Percentiles rank a stretch among this genome's conserved stretches.
Conservation (phyloP, 192 early-diverging fungal genomes). For the Coemansia sp. region DNA sequence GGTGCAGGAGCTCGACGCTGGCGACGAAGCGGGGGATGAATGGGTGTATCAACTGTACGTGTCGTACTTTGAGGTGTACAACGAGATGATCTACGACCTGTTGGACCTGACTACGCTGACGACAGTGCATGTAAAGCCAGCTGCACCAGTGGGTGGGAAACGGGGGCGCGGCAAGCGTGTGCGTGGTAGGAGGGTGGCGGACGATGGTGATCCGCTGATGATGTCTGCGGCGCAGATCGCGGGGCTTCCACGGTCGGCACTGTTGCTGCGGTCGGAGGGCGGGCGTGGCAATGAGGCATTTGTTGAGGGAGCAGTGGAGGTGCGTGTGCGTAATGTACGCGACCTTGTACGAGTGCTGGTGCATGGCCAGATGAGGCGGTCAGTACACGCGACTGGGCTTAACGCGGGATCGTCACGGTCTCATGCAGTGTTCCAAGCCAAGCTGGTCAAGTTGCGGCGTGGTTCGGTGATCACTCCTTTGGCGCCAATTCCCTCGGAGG, state of each 20-base stretch:
- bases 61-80: slow-evolving; percentile 89
- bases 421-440: slow-evolving; percentile 67
- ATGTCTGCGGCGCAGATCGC: slow-evolving; percentile 36
- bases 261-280: slow-evolving; percentile 37
- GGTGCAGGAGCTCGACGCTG: slow-evolving; percentile 16
- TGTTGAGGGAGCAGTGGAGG: slow-evolving; percentile 60
- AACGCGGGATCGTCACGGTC: slow-evolving; percentile 60
- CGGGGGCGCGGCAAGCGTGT: slow-evolving; percentile 1
- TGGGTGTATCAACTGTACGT: slow-evolving; percentile 83
- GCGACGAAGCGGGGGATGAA: slow-evolving; percentile 7
- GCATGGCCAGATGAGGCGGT: slow-evolving; percentile 58
- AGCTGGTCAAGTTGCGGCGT: slow-evolving; percentile 58
- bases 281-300: slow-evolving; percentile 54
- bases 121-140: slow-evolving; percentile 25
- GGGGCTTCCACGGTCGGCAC: slow-evolving; percentile 15
- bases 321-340: slow-evolving; percentile 55
- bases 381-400: slow-evolving; percentile 57
- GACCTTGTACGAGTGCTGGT: slow-evolving; percentile 60
- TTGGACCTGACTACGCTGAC: slow-evolving; percentile 56
- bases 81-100: slow-evolving; percentile 83
- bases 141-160: background rate
- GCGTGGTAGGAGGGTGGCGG: background rate
- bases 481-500: background rate
- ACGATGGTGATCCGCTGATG: slow-evolving; percentile 13
- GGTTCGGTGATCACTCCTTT: slow-evolving; percentile 27